A percentile compares a stretch with the other conserved stretches of the same genome.
Conservation (phyloP, 2,329 filamentous ascomycete species). For the Diaporthe sp. region DNA sequence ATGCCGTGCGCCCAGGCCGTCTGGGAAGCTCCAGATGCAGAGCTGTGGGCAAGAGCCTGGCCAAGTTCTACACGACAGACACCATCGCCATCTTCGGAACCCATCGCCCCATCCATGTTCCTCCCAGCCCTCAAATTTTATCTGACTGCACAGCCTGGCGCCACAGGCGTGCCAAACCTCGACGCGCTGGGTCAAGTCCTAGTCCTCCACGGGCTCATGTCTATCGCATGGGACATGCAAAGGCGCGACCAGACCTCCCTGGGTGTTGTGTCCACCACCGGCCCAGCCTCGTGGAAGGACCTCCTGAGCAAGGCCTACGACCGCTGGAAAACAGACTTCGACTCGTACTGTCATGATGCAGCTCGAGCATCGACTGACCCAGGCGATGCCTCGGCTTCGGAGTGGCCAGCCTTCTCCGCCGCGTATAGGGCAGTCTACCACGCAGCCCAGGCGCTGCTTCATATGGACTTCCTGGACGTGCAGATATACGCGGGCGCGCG, state of each 20-base stretch:
- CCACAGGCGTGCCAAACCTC: slow-evolving; percentile 54
- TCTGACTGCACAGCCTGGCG: slow-evolving; percentile 58
- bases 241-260: slow-evolving; percentile 73
- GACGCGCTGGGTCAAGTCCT: slow-evolving; percentile 68
- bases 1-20: slow-evolving; percentile 67
- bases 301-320: slow-evolving; percentile 68
- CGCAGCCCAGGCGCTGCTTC: slow-evolving; percentile 68
- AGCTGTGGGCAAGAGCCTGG: slow-evolving; percentile 50
- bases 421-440: slow-evolving; percentile 71
- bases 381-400: slow-evolving; percentile 44
- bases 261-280: slow-evolving; percentile 53
- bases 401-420: slow-evolving; percentile 63
- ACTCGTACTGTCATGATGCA: slow-evolving; percentile 60
- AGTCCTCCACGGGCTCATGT: slow-evolving; percentile 74
- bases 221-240: slow-evolving; percentile 73
- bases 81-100: background rate
- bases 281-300: slow-evolving; percentile 58
- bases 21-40: slow-evolving; percentile 70
- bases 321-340: slow-evolving; percentile 71
- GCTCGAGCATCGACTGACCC: slow-evolving; percentile 42
- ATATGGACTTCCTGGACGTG: slow-evolving; percentile 72
- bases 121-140: slow-evolving; percentile 69
- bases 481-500: slow-evolving; percentile 73
- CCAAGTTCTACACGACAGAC: background rate
- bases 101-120: slow-evolving; percentile 62